These are phyloP conservation scores for Plasmodium fragile DNA, from an alignment of 169 alveolate genomes.

Conservation along the genomic window DNA sequence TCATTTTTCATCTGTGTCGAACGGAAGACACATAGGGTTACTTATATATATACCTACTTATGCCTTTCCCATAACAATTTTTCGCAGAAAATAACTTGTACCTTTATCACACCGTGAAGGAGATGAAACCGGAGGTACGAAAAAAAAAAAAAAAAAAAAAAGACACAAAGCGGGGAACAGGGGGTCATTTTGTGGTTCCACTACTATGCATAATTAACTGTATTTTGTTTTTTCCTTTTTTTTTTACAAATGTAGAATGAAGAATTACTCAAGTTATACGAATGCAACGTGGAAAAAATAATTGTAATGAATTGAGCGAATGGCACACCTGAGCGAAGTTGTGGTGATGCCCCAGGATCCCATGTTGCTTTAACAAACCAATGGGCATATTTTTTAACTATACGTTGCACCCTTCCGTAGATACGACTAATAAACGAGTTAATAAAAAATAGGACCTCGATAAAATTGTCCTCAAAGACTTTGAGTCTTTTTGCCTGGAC, in stretches of 20 bases:
- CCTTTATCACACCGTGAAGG: conserved; percentile 39
- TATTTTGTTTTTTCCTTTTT: neutral
- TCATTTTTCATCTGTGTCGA: neutral
- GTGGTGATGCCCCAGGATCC: neutral
- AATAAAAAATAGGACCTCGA: conserved; percentile 63
- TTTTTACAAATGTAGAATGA: conserved; percentile 8
- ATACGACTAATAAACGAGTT: conserved; percentile 74
- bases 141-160: neutral
- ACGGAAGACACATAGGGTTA: neutral
- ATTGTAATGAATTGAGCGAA: conserved; percentile 25
- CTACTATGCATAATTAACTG: neutral
- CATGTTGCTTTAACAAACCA: neutral
- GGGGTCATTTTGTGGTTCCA: neutral
- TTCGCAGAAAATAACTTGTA: conserved; percentile 58
- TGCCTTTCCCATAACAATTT: neutral
- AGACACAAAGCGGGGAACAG: neutral
- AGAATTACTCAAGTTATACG: conserved; percentile 7
- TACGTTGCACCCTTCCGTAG: neutral
- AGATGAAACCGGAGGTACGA: conserved; percentile 3
- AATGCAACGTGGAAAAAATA: conserved; percentile 23
- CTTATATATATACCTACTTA: neutral
- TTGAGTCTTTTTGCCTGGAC: conserved; percentile 75
- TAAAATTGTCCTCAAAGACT: conserved; percentile 63
- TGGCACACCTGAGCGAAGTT: neutral
- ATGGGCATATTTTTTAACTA: neutral